Base-by-base conservation (phyloP, 2,329 filamentous ascomycete genomes). In the Xylariomycetidae sp. region DNA sequence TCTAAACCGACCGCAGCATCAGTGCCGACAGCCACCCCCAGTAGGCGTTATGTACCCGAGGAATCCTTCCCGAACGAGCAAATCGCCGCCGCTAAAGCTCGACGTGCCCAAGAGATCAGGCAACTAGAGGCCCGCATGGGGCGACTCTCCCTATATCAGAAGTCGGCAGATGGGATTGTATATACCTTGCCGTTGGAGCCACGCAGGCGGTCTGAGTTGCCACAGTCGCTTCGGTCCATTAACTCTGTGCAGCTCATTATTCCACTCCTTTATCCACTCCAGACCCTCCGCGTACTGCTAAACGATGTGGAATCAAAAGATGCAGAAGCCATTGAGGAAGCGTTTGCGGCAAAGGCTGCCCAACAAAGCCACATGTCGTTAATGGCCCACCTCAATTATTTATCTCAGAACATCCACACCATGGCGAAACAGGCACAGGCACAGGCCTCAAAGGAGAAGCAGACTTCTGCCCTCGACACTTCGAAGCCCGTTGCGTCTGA, bases 101-200 rank as follows among this genome's bases (percentile, higher is more conserved):
- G 72, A 34, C 68, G 85, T 39, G 74, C 77, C 14, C 64, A 71
- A 29, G 82, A 90, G 52, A 74, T 75, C 16, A 74, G 79, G 23
- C 84, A 88, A 50, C 68, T 92, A 1, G 83, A 89, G 60, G 73
- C 84, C 18, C 76, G 85, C 19, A 78, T 92, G 67, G 75, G 81
- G 12, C 71, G 81, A 44, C 54, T 82, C 31, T 68, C 76, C 2
- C 58, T 76, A 22, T 92, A 83, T 52, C 72, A 76, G 19, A 83
- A 80, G 42, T 80, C 79, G 1, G 64, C 70, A 19, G 82, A 89
- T 56, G 83, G 82, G 2, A 67, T 81, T 38, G 71, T 76, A 12
- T 90, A 82, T 53, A 81, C 74, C 2, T 54, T 90, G 10, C 82
- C 84, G 0, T 60, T 92, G 3, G 77, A 85, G 42, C 79, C 82